Conservation (phyloP, 116 monocot genomes). For the Phalaenopsis hybrid region DNA sequence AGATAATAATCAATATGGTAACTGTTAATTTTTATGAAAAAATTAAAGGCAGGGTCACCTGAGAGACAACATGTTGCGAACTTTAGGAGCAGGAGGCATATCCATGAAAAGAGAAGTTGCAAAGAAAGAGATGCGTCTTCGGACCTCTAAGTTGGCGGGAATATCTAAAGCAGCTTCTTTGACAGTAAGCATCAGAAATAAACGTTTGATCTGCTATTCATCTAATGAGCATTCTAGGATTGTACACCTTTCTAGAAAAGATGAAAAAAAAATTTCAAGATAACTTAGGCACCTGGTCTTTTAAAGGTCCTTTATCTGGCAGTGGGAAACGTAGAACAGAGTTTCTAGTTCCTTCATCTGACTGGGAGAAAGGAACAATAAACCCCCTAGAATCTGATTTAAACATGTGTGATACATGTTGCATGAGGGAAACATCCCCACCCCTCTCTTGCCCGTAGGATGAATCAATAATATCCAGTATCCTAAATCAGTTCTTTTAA, state of each 20-base stretch:
- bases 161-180: conserved; percentile 62
- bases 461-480: conserved; percentile 37
- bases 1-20: not conserved
- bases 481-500: conserved; percentile 21
- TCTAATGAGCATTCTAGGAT: conserved; percentile 3
- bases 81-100: conserved; percentile 65
- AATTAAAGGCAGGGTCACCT: conserved; percentile 25
- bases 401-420: conserved; percentile 39
- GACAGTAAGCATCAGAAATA: conserved; percentile 53
- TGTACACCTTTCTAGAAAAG: not conserved
- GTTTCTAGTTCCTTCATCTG: conserved; percentile 6
- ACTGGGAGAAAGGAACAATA: conserved; percentile 39
- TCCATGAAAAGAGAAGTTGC: conserved; percentile 84
- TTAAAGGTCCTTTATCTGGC: conserved; percentile 31
- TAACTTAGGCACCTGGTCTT: conserved; percentile 39
- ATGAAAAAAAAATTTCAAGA: not conserved
- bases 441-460: conserved; percentile 11
- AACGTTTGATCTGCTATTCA: conserved; percentile 48
- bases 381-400: conserved; percentile 17
- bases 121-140: conserved; percentile 71
- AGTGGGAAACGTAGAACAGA: conserved; percentile 48
- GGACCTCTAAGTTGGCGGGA: conserved; percentile 68
- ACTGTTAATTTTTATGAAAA: not conserved
- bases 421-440: conserved; percentile 15
- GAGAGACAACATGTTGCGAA: conserved; percentile 73